Conservation (phyloP, 1,139 yeast genomes). For the Kazachstania sp. region DNA sequence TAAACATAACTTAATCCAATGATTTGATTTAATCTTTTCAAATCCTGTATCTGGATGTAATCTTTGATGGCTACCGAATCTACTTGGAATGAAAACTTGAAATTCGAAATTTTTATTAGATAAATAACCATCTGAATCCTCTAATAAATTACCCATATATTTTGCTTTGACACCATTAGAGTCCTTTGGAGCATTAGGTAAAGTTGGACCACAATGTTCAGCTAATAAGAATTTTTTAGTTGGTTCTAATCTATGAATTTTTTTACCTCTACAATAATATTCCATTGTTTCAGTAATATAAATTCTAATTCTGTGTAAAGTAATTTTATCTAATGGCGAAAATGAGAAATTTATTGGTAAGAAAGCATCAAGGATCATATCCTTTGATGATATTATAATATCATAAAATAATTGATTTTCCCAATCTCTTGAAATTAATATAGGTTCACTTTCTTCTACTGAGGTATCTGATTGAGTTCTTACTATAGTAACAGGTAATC, state of each 20-base stretch:
- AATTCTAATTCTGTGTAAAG: conserved; percentile 75
- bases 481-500: conserved; percentile 55
- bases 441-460: conserved; percentile 86
- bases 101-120: conserved; percentile 66
- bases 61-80: conserved; percentile 83
- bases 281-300: conserved; percentile 84
- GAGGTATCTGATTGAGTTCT: conserved; percentile 72
- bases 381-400: conserved; percentile 80
- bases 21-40: conserved; percentile 76
- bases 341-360: conserved; percentile 78
- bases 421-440: conserved; percentile 86
- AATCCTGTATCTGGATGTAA: conserved; percentile 49
- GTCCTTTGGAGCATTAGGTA: conserved; percentile 24
- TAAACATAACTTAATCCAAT: conserved; percentile 90
- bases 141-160: conserved; percentile 36
- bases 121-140: conserved; percentile 31
- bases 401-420: conserved; percentile 86
- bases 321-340: conserved; percentile 80
- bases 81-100: conserved; percentile 74
- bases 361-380: conserved; percentile 72
- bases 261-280: conserved; percentile 75
- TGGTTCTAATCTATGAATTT: conserved; percentile 89
- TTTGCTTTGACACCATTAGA: conserved; percentile 32
- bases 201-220: conserved; percentile 61
- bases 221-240: conserved; percentile 66